Base-by-base conservation (phyloP, 768 basidiomycete genomes). In the Galerina sulciceps region DNA sequence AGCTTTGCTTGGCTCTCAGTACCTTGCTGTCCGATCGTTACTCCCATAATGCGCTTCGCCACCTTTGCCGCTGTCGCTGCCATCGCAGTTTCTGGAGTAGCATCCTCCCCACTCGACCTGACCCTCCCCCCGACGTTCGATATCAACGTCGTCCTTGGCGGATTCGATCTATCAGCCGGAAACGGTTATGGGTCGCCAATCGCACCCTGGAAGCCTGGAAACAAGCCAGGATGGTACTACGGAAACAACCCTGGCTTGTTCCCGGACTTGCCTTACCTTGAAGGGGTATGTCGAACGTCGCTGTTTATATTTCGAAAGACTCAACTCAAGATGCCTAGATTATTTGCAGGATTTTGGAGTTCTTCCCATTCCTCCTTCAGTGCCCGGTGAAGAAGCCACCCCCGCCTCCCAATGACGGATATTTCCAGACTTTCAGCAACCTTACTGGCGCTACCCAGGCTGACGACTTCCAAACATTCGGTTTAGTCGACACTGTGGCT, bases 141-240 rank as follows among this genome's bases (percentile, higher is more conserved):
- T 50, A 23, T 59, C 58, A 46, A 20, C 44, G 4, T 23, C 18
- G 50, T 70, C 20, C 41, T 72, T 20, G 70, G 69, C 2, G 26
- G 26, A 31, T 57, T 61, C 47, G 71, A 76, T 56, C 62, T 79
- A 53, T 71, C 65, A 26, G 42, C 55, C 22, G 45, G 38, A 36
- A 78, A 75, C 61, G 43, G 70, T 58, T 81, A 77, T 53, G 75
- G 75, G 45, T 67, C 79, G 22, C 79, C 79, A 10, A 58, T 59
- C 35, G 66, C 75, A 31, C 79, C 79, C 22, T 79, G 78, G 79
- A 52, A 65, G 6, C 36, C 59, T 23, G 70, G 65, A 4, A 43
- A 67, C 35, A 55, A 72, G 31, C 78, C 79, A 37, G 79, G 79
- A 41, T 81, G 79, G 79, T 80, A 79, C 67, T 77, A 72, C 26